A percentile compares a stretch with the other conserved stretches of the same genome.
Evolutionary conservation across 2,329 filamentous ascomycete genomes (phyloP).

Genomic region (Polytolypa hystricis): DNA sequence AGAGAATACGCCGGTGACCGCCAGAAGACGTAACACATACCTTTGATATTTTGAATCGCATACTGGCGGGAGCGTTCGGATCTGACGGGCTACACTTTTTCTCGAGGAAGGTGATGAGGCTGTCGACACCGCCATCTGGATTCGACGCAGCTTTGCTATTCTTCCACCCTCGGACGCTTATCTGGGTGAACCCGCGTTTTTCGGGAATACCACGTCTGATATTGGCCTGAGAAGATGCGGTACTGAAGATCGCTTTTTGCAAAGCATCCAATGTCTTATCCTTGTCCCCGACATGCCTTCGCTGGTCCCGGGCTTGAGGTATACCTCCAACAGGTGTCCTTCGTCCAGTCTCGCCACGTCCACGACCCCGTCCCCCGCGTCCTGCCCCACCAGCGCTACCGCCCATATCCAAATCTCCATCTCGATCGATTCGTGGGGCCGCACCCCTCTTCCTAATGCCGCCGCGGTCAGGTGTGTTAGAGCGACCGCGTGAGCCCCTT

Average conservation of each 20-base stretch:
- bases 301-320: slow-evolving; percentile 16
- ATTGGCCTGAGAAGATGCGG: slow-evolving; percentile 25
- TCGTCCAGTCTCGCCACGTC: slow-evolving; percentile 22
- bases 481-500: slow-evolving; percentile 18
- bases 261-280: slow-evolving; percentile 25
- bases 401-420: slow-evolving; percentile 54
- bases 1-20: slow-evolving; percentile 31
- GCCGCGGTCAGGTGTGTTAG: slow-evolving; percentile 28
- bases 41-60: slow-evolving; percentile 59
- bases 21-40: slow-evolving; percentile 49
- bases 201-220: slow-evolving; percentile 25
- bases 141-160: slow-evolving; percentile 58
- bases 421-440: slow-evolving; percentile 41
- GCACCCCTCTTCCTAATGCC: slow-evolving; percentile 42
- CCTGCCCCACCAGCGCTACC: slow-evolving; percentile 24
- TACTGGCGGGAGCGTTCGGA: slow-evolving; percentile 33
- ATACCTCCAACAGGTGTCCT: slow-evolving; percentile 13
- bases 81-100: slow-evolving; percentile 51
- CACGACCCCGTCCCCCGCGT: slow-evolving; percentile 22
- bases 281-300: slow-evolving; percentile 9
- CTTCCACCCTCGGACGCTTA: slow-evolving; percentile 50
- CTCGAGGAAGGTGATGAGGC: slow-evolving; percentile 58
- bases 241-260: slow-evolving; percentile 25
- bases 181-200: slow-evolving; percentile 20
- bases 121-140: slow-evolving; percentile 53